A percentile compares a stretch with the other conserved stretches of the same genome.
These are phyloP conservation scores for Golubevia sp. DNA, from an alignment of 1,284 basidiomycete genomes.

Conservation along the genomic window DNA sequence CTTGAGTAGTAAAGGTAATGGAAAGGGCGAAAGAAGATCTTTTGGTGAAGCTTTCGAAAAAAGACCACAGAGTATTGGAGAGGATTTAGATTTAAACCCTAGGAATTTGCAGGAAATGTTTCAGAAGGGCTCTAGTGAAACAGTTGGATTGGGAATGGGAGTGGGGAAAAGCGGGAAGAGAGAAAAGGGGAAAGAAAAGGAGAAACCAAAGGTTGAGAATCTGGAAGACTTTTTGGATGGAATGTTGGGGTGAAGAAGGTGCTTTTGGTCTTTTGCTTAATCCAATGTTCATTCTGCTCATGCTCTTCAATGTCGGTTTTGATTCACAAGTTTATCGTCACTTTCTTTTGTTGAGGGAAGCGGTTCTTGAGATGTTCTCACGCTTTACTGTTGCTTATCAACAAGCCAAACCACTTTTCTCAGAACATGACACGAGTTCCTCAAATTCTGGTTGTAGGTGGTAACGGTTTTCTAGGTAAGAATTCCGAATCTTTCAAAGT, in stretches of 20 bases:
- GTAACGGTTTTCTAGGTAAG: conserved; percentile 90
- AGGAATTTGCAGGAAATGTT: not conserved
- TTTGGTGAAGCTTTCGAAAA: no score
- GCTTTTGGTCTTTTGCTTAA: not conserved
- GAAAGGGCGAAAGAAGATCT: no score
- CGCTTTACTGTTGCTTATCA: no score
- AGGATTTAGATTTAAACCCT: not conserved
- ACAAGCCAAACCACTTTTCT: no score
- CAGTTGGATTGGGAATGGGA: no score
- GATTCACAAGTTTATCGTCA: no score
- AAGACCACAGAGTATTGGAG: no score
- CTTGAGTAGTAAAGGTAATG: no score
- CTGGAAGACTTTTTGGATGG: not conserved
- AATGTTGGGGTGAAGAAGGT: not conserved
- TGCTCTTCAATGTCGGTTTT: not conserved
- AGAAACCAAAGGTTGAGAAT: conserved; percentile 1
- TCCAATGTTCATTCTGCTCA: not conserved
- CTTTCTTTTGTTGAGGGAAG: no score
- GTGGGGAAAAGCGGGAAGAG: not conserved
- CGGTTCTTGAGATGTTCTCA: no score
- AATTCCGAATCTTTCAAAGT: no score
- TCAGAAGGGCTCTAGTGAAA: not conserved
- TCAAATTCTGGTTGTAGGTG: conserved; percentile 73
- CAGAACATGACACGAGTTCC: not conserved
- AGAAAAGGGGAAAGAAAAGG: conserved; percentile 1